A percentile compares a stretch with the other conserved stretches of the same genome.
Conservation (phyloP, 768 basidiomycete genomes). For the Hypholoma fasciculare region DNA sequence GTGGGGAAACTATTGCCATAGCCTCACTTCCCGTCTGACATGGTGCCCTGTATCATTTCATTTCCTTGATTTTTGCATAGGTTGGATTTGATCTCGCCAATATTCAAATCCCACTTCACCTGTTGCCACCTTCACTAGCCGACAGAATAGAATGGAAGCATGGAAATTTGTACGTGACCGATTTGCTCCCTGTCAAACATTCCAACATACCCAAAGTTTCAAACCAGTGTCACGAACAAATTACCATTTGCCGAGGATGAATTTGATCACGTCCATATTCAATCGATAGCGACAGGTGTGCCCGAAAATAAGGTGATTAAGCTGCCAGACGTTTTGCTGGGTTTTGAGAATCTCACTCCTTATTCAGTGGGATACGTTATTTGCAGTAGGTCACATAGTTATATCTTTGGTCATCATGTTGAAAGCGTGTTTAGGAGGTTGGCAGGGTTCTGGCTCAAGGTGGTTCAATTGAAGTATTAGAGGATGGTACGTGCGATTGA, state of each 20-base stretch:
- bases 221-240: constrained; percentile 65
- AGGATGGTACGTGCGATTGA: constrained; percentile 52
- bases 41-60: neutral
- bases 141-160: constrained; percentile 69
- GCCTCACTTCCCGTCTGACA: neutral
- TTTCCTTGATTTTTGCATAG: constrained; percentile 32
- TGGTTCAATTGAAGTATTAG: constrained; percentile 69
- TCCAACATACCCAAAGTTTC: neutral
- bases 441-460: constrained; percentile 68
- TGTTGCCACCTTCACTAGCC: constrained; percentile 52
- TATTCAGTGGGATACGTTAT: constrained; percentile 64
- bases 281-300: constrained; percentile 62
- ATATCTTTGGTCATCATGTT: neutral
- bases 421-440: constrained; percentile 54
- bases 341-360: neutral
- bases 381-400: constrained; percentile 46
- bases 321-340: neutral
- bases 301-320: constrained; percentile 68
- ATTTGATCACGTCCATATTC: constrained; percentile 80
- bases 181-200: neutral
- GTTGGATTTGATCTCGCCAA: constrained; percentile 82
- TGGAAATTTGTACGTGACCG: constrained; percentile 65
- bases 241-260: constrained; percentile 82
- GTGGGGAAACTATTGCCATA: constrained; percentile 35
- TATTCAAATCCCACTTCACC: constrained; percentile 59